Base-by-base conservation (phyloP, 2,329 filamentous ascomycete genomes). In the Ophiobolus disseminans region DNA sequence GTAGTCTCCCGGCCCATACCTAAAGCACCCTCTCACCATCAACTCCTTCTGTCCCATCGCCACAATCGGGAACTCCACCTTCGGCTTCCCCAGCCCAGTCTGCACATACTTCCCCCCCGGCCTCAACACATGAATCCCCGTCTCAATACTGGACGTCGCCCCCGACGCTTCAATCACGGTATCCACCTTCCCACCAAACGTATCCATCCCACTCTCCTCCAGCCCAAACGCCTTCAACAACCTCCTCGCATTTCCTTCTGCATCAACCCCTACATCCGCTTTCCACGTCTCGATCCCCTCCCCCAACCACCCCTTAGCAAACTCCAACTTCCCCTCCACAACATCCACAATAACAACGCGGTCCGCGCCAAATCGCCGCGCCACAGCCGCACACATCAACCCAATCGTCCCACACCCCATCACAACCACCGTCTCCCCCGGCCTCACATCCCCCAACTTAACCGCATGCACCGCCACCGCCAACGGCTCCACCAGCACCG, bases 51-150 rank as follows among this genome's bases (percentile, higher is more conserved):
- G 91, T 67, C 89, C 92, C 55, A 93, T 83, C 38, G 90, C 81
- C 89, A 96, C 96, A 74, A 97, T 97, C 17, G 93, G 92, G 57
- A 97, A 88, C 73, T 84, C 90, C 78, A 97, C 91, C 80, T 96
- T 90, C 70, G 91, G 89, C 79, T 88, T 91, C 57, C 93, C 93
- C 8, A 97, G 90, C 17, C 93, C 93, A 56, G 96, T 94, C 58
- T 97, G 88, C 69, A 97, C 96, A 48, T 96, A 93, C 77, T 94
- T 96, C 58, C 93, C 93, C 55, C 92, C 93, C 63, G 96, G 96
- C 75, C 91, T 91, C 69, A 88, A 82, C 13, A 90, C 86, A 82
- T 90, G 91, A 68, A 97, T 91, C 35, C 91, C 91, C 19, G 89
- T 82, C 3, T 88, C 85, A 62, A 97, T 88, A 71, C 88, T 92